These are phyloP conservation scores for Pseudognaphalium luteoalbum DNA, from an alignment of 129 eudicot species.

Conservation along the genomic window DNA sequence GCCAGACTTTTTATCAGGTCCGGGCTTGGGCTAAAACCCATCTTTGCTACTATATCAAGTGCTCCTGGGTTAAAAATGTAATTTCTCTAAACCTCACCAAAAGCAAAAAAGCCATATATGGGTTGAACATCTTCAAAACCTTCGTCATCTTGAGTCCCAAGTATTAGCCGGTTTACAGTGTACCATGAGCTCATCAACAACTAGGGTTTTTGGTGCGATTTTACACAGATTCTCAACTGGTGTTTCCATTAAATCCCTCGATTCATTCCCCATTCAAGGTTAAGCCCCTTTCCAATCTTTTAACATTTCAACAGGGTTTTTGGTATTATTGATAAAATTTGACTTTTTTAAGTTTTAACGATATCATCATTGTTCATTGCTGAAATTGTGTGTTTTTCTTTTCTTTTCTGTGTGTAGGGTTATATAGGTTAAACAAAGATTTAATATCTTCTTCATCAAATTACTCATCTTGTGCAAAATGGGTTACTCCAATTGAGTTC, in stretches of 20 bases:
- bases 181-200: conserved; percentile 39
- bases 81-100: not conserved
- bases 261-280: conserved; percentile 37
- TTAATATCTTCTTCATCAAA: conserved; percentile 41
- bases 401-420: conserved; percentile 33
- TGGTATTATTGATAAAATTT: not conserved
- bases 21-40: too few species aligned
- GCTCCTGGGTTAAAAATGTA: conserved; percentile 4
- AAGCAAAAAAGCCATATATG: not conserved
- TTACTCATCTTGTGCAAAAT: conserved; percentile 38
- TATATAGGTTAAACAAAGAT: conserved; percentile 34
- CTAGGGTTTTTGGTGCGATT: conserved; percentile 47
- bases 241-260: conserved; percentile 44
- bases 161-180: conserved; percentile 11
- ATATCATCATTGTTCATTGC: not conserved
- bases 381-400: conserved; percentile 4
- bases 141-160: not conserved
- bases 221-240: conserved; percentile 52
- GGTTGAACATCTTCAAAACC: not conserved
- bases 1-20: too few species aligned
- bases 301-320: not conserved
- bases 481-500: conserved; percentile 39
- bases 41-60: too few species aligned
- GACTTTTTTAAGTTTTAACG: not conserved
- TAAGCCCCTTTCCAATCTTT: not conserved